phyloP scores from a whole-genome alignment of 1,284 basidiomycete genomes.

The Ceratobasidium sp. region DNA sequence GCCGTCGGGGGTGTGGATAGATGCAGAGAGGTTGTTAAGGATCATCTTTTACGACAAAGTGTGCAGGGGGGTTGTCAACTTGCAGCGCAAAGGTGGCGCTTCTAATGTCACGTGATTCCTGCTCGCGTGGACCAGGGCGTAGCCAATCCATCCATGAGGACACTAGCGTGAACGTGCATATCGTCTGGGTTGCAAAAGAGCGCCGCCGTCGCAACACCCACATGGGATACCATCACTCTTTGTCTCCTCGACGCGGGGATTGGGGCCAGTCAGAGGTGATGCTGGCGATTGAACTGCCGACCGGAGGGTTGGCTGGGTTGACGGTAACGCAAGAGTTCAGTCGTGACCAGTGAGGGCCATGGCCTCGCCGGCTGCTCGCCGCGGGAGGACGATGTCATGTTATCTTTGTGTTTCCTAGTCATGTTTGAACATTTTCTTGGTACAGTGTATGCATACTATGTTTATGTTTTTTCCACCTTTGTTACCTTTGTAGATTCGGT shows the following conservation, averaged over 20 bases:
- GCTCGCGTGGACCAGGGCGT: no score
- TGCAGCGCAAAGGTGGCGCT: not conserved
- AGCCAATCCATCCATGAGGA: conserved; percentile 6
- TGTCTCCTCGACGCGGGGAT: not conserved
- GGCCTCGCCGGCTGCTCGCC: no score
- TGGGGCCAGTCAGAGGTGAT: not conserved
- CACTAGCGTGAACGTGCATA: not conserved
- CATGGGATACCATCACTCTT: conserved; percentile 12
- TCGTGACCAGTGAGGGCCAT: not conserved
- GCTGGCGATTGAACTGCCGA: conserved; percentile 8
- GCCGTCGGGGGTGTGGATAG: not conserved
- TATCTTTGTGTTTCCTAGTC: not conserved
- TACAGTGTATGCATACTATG: not conserved
- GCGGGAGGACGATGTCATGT: not conserved
- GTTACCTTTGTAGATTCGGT: no score
- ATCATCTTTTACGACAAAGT: conserved; percentile 1
- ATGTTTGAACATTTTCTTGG: not conserved
- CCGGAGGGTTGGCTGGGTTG: conserved; percentile 24
- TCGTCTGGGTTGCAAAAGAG: not conserved
- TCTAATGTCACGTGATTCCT: no score
- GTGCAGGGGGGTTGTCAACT: no score
- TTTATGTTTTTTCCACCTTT: no score
- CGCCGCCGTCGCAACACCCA: not conserved
- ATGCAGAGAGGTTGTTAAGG: conserved; percentile 1
- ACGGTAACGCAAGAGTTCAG: conserved; percentile 13